Evolutionary conservation across 2,329 filamentous ascomycete genomes (phyloP).

Genomic region (Trichoderma sp.): DNA sequence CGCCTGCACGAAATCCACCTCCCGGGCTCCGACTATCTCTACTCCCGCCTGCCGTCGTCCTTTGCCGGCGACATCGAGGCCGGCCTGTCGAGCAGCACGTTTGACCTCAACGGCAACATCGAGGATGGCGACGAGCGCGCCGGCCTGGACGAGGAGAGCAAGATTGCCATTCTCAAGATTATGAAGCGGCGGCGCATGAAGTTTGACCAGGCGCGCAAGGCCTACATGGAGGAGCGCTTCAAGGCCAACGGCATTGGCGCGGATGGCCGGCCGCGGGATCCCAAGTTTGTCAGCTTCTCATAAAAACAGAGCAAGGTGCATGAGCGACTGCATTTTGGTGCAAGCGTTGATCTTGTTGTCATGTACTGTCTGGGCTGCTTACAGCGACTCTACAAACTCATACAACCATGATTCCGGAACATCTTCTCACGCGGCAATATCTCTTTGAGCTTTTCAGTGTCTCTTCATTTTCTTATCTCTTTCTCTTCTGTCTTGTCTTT

Average conservation of each 20-base stretch:
- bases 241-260: conserved; percentile 84
- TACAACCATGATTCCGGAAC: background rate
- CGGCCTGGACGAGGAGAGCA: conserved; percentile 79
- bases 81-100: conserved; percentile 79
- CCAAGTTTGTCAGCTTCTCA: conserved; percentile 91
- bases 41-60: conserved; percentile 74
- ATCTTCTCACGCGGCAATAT: background rate
- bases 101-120: conserved; percentile 82
- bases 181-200: conserved; percentile 84
- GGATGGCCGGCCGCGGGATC: conserved; percentile 86
- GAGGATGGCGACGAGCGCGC: conserved; percentile 75
- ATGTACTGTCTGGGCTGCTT: background rate
- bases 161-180: conserved; percentile 81
- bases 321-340: background rate
- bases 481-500: background rate
- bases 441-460: background rate
- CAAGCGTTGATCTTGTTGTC: background rate
- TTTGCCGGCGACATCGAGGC: conserved; percentile 88
- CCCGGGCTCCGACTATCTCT: conserved; percentile 65
- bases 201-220: conserved; percentile 88
- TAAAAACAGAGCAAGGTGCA: conserved; percentile 31
- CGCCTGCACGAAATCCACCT: conserved; percentile 64
- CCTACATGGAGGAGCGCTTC: conserved; percentile 86
- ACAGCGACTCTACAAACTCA: background rate
- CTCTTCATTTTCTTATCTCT: background rate